Conservation (phyloP, 2,329 filamentous ascomycete genomes). For the Rutstroemia sp. region DNA sequence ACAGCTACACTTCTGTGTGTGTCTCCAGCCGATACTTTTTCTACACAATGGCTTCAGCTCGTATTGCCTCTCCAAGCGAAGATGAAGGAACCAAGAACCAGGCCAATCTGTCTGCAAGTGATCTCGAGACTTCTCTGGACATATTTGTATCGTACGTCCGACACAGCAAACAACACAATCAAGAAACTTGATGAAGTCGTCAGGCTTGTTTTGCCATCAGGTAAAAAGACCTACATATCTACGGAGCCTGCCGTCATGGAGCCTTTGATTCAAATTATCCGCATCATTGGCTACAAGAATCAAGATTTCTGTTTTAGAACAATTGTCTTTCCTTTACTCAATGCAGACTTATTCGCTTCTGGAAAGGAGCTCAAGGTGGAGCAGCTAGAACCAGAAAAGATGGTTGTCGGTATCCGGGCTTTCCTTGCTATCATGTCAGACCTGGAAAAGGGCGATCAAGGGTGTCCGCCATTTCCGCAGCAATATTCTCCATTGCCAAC, state of each 20-base stretch:
- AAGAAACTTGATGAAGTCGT: constrained; percentile 88
- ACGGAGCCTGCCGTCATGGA: constrained; percentile 81
- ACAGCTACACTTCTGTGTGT: constrained; percentile 83
- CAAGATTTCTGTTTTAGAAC: constrained; percentile 89
- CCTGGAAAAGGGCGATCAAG: constrained; percentile 73
- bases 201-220: constrained; percentile 71
- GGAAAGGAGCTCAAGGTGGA: constrained; percentile 61
- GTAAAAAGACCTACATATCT: constrained; percentile 73
- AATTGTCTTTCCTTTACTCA: constrained; percentile 92
- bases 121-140: constrained; percentile 90
- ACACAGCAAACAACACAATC: constrained; percentile 57
- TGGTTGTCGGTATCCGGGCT: constrained; percentile 93
- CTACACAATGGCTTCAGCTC: constrained; percentile 78
- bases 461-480: constrained; percentile 76
- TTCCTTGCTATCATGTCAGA: constrained; percentile 92
- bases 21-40: constrained; percentile 77
- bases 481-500: constrained; percentile 41
- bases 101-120: constrained; percentile 77
- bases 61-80: constrained; percentile 70
- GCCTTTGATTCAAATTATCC: constrained; percentile 85
- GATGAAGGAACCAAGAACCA: constrained; percentile 74
- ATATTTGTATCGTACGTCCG: constrained; percentile 79
- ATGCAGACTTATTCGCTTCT: constrained; percentile 77
- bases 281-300: constrained; percentile 88
- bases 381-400: constrained; percentile 88